Base-by-base conservation (phyloP, 257 asterid species). In the Apocynum venetum region DNA sequence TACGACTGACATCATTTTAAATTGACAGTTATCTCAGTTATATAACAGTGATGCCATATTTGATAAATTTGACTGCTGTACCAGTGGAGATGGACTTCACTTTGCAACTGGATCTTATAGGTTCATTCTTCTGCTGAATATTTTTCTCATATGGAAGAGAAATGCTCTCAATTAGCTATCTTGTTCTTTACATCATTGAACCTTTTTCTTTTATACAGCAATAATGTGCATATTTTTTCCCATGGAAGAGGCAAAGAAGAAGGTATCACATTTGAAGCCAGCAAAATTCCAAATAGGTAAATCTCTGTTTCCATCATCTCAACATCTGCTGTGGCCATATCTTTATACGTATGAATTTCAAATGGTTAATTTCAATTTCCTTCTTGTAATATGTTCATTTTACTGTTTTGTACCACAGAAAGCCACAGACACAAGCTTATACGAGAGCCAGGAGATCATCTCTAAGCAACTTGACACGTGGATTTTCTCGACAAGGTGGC, bases 41-140 rank as follows among this genome's bases (percentile, higher is more conserved):
- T 92, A 89, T 77, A 88, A 90, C 72, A 90, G 84, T 43, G 97
- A 90, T 81, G 88, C 96, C 78, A 89, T 92, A 71, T 92, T 92
- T 66, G 94, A 92, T 80, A 92, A 92, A 86, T 90, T 92, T 67
- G 91, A 85, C 66, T 90, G 96, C 87, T 90, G 96, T 74, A 51
- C 89, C 67, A 87, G 96, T 73, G 87, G 91, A 75, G 92, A 90
- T 80, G 88, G 83, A 57, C 91, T 84, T 73, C 78, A 80, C 76
- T 90, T 92, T 53, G 97, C 97, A 38, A 90, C 97, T 74, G 97
- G 96, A 75, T 89, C 97, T 48, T 92, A 92, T 80, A 86, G 93
- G 96, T 90, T 76, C 48, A 87, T 80, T 64, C 70, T 76, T 71
- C 55, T n/a, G 52, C 57, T 64, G 68, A 63, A 72, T 17, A 40